Evolutionary conservation across 352 stramenopile species (phyloP).

Genomic region (Phytopythium mirpurense): DNA sequence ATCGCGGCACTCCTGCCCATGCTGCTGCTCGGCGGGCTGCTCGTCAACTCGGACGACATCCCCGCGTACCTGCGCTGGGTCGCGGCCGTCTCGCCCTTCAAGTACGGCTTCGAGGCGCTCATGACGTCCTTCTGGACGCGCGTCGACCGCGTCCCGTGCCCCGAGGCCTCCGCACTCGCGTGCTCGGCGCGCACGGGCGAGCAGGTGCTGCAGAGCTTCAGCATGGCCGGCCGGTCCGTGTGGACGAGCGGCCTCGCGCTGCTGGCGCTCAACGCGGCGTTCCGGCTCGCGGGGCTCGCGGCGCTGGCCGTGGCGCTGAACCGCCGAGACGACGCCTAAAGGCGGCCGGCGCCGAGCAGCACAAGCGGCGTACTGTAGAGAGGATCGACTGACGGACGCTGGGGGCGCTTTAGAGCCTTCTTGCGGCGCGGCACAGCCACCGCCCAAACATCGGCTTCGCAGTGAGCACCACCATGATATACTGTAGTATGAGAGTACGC

Average conservation of each 20-base stretch:
- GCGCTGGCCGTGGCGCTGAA: conserved; percentile 1
- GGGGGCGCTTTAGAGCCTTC: too few relatives aligned
- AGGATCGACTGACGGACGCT: too few relatives aligned
- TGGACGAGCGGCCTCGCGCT: conserved; percentile 13
- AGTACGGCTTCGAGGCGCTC: conserved; percentile 28
- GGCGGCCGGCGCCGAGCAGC: too few relatives aligned
- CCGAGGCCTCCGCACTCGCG: too few relatives aligned
- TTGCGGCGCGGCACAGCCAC: too few relatives aligned
- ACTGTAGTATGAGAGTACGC: too few relatives aligned
- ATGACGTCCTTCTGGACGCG: conserved; percentile 23
- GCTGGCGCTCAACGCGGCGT: conserved; percentile 16
- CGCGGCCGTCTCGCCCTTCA: conserved; percentile 26
- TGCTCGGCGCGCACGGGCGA: conserved; percentile 11
- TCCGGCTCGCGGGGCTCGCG: conserved; percentile 17
- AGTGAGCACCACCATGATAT: too few relatives aligned
- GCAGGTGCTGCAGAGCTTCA: conserved; percentile 18
- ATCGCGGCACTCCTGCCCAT: conserved; percentile 24
- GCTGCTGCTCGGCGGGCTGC: conserved; percentile 25
- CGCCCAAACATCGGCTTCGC: too few relatives aligned
- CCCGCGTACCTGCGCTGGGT: conserved; percentile 30
- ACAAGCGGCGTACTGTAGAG: too few relatives aligned
- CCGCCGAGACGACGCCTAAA: too few relatives aligned
- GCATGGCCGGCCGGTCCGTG: conserved; percentile 6
- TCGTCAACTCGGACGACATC: conserved; percentile 23
- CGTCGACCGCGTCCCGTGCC: conserved; percentile 18